Conservation (phyloP, 2,329 filamentous ascomycete species). For the Magnaporthiopsis incrustans region DNA sequence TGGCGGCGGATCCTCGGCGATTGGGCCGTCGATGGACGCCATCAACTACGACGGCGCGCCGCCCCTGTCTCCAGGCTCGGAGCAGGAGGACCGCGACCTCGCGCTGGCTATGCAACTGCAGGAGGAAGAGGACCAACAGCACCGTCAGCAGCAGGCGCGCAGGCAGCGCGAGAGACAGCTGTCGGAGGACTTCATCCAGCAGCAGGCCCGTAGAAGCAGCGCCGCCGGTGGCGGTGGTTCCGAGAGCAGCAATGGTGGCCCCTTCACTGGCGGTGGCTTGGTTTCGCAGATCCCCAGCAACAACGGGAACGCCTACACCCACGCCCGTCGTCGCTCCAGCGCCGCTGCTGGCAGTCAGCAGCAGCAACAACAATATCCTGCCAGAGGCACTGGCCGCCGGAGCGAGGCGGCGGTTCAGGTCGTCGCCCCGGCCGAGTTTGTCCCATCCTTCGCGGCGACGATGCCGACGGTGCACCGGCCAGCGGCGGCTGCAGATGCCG, state of each 20-base stretch:
- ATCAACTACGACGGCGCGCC: conserved; percentile 13
- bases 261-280: neutral
- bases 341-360: too few species aligned
- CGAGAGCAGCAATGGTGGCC: neutral
- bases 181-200: conserved; percentile 63
- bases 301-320: too few species aligned
- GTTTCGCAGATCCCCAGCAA: conserved; percentile 8
- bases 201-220: conserved; percentile 38
- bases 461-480: conserved; percentile 12
- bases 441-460: conserved; percentile 24
- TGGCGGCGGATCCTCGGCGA: conserved; percentile 6
- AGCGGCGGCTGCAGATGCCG: conserved; percentile 22
- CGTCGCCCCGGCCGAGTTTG: conserved; percentile 35
- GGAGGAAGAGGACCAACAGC: conserved; percentile 82
- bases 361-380: too few species aligned
- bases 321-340: conserved; percentile 8
- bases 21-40: conserved; percentile 11
- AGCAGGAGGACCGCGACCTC: conserved; percentile 78
- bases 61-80: conserved; percentile 33
- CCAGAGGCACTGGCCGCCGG: conserved; percentile 5
- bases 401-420: conserved; percentile 17
- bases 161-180: conserved; percentile 58
- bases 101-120: conserved; percentile 88
- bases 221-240: neutral
- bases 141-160: conserved; percentile 53